Conservation (phyloP, 768 basidiomycete species). For the Suillus tomentosus region DNA sequence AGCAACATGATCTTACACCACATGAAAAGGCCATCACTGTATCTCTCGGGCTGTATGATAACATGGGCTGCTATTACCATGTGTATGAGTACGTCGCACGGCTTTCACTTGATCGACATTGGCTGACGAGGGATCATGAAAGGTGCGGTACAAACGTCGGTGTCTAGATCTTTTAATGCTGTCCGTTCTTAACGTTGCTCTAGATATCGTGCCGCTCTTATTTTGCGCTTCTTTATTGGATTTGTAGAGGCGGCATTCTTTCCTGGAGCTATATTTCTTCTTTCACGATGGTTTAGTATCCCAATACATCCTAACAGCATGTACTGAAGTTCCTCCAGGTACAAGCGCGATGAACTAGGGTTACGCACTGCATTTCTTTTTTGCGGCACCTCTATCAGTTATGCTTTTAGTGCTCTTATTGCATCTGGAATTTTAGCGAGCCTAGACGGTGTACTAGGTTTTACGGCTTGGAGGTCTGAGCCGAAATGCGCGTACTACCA, state of each 20-base stretch:
- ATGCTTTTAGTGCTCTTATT: slow-evolving; percentile 78
- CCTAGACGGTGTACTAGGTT: slow-evolving; percentile 69
- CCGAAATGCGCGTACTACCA: background rate
- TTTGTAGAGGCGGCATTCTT: slow-evolving; percentile 69
- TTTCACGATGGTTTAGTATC: slow-evolving; percentile 59
- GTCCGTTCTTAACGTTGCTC: background rate
- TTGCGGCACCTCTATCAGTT: slow-evolving; percentile 72
- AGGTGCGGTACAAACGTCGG: slow-evolving; percentile 38
- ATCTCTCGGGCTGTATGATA: slow-evolving; percentile 64
- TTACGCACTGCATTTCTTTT: slow-evolving; percentile 63
- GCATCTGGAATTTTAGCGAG: slow-evolving; percentile 70
- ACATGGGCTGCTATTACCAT: slow-evolving; percentile 67
- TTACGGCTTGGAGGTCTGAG: slow-evolving; percentile 69
- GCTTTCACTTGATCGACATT: slow-evolving; percentile 8
- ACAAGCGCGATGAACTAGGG: slow-evolving; percentile 69
- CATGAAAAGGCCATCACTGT: slow-evolving; percentile 65
- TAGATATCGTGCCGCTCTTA: slow-evolving; percentile 59
- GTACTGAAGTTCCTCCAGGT: slow-evolving; percentile 27
- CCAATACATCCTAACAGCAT: background rate
- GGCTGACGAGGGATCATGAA: background rate
- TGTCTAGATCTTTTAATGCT: background rate
- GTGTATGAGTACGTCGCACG: slow-evolving; percentile 42
- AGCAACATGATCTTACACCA: slow-evolving; percentile 71
- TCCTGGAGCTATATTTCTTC: slow-evolving; percentile 64
- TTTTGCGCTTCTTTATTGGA: slow-evolving; percentile 76